Base-by-base conservation (phyloP, 768 basidiomycete genomes). In the Lactarius evosmus region DNA sequence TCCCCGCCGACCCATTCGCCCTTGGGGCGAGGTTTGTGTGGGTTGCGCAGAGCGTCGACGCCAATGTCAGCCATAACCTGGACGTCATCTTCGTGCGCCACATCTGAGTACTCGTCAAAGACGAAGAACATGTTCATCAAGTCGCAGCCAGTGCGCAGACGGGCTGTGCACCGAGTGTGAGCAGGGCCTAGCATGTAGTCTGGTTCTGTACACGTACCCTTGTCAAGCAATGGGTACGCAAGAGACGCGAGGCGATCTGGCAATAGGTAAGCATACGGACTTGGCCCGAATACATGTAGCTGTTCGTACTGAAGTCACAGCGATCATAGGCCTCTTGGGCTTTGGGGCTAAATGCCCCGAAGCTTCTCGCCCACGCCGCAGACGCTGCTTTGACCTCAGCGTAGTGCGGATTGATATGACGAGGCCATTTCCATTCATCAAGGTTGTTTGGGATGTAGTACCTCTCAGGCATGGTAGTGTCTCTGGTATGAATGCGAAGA, bases 91-190 rank as follows among this genome's bases (percentile, higher is more conserved):
- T 50, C 69, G 40, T 58, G 55, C n/a, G 61, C 59, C 11, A 65
- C 62, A 30, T 72, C 71, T 17, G 70, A 69, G 46, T 71, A 63
- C 61, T 72, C 71, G 66, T 72, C 71, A 22, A 66, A 61, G 55
- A 72, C 61, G 62, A 72, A 72, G 49, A 72, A 68, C 65, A 66
- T 66, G 46, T 72, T 72, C 71, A 72, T 72, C 25, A 72, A 56
- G 67, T 72, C 71, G 30, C 67, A 68, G n/a, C 67, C 67, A 14
- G 67, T 66, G 52, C 67, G 60, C 60, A 69, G 1, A 30, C 70
- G 62, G 33, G 55, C 55, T 70, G 46, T 34, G 27, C 19, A 9
- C 25, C 25, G 12, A 53, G 4, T 25, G 32, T 64, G 36, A 63
- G 62, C 22, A 29, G n/a, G 25, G 25, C 16, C 4, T 16, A 33